Conservation (phyloP, 2,329 filamentous ascomycete genomes). For the Periconia macrospinosa region DNA sequence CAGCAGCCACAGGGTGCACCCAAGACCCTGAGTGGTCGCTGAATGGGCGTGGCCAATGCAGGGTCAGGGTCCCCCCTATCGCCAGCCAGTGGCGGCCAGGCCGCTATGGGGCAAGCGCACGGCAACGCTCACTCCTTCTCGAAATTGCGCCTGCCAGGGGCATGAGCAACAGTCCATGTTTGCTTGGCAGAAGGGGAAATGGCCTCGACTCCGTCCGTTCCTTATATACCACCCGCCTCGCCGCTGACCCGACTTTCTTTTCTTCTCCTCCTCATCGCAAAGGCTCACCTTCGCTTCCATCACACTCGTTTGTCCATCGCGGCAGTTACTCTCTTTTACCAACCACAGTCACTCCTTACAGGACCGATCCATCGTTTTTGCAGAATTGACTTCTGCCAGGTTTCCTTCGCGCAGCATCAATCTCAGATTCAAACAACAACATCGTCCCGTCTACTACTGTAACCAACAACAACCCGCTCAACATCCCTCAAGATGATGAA, state of each 20-base stretch:
- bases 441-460: conserved; percentile 1
- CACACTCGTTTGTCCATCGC: conserved; percentile 39
- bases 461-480: conserved; percentile 31
- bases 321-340: conserved; percentile 38
- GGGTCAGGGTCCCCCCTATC: no score
- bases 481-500: conserved; percentile 34
- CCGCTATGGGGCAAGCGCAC: no score
- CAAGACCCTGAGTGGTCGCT: no score
- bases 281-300: conserved; percentile 33
- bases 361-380: conserved; percentile 22
- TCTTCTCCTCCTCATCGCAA: conserved; percentile 34
- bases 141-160: not conserved
- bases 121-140: not conserved
- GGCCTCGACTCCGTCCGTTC: not conserved
- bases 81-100: no score
- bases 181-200: not conserved
- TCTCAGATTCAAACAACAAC: conserved; percentile 15
- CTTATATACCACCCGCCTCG: conserved; percentile 34
- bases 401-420: conserved; percentile 25
- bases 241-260: conserved; percentile 5
- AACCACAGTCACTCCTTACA: conserved; percentile 43
- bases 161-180: not conserved
- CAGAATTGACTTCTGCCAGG: conserved; percentile 36
- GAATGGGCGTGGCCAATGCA: no score
- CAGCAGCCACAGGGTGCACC: no score